These are phyloP conservation scores for Echinochloa phyllopogon DNA, from an alignment of 176 grass and related monocot genomes.

Conservation along the genomic window DNA sequence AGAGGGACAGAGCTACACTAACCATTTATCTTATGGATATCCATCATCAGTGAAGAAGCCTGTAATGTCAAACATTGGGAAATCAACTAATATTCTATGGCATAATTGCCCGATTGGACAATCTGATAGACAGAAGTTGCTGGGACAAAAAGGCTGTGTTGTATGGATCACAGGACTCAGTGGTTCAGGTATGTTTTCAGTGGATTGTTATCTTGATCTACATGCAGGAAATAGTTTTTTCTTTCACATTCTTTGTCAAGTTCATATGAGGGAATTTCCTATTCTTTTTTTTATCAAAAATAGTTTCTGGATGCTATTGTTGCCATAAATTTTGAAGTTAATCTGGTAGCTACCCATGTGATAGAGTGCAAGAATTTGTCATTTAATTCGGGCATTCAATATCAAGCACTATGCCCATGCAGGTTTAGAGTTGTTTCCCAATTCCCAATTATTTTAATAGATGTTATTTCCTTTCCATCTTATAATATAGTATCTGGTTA, in stretches of 20 bases:
- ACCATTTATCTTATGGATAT: slow-evolving; percentile 36
- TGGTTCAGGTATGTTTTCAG: slow-evolving; percentile 69
- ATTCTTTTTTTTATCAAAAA: neutral
- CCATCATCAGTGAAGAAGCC: slow-evolving; percentile 56
- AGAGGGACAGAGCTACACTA: neutral
- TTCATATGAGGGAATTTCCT: neutral
- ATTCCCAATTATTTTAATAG: neutral
- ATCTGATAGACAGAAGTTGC: slow-evolving; percentile 58
- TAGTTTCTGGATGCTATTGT: neutral
- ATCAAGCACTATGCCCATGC: slow-evolving; percentile 1
- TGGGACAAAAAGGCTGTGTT: slow-evolving; percentile 85
- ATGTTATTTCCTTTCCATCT: slow-evolving; percentile 25
- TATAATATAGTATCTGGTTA: neutral
- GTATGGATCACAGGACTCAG: slow-evolving; percentile 96
- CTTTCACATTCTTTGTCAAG: slow-evolving; percentile 21
- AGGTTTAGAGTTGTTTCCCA: slow-evolving; percentile 11
- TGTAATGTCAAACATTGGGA: slow-evolving; percentile 68
- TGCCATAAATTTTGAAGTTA: neutral
- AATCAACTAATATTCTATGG: slow-evolving; percentile 87
- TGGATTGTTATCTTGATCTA: neutral
- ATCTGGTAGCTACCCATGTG: slow-evolving; percentile 20
- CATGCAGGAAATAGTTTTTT: neutral
- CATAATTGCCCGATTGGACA: slow-evolving; percentile 77
- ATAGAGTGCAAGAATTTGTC: slow-evolving; percentile 10
- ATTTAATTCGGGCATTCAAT: slow-evolving; percentile 7